Percentiles rank a stretch among this genome's conserved stretches.
phyloP scores from a whole-genome alignment of 371 early-diverging fungal species.

The Circinella umbellata region DNA sequence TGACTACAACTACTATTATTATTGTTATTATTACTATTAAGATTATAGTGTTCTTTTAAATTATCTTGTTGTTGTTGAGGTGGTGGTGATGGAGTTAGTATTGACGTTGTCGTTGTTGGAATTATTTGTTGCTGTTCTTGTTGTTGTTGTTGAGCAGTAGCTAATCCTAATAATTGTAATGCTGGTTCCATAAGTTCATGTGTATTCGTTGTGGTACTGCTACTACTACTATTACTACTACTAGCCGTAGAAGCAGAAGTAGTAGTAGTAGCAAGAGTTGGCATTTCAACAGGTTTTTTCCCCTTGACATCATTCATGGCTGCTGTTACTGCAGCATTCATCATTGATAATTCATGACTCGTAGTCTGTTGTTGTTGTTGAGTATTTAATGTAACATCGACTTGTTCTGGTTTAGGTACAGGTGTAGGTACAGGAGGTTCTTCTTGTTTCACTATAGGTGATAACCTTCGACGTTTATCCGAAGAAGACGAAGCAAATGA shows the following conservation, averaged over 20 bases:
- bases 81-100: not conserved
- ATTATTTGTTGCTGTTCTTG: not conserved
- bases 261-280: not conserved
- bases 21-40: slow-evolving; percentile 10
- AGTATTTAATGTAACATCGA: not conserved
- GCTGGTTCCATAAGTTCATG: slow-evolving; percentile 30
- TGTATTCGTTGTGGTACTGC: not conserved
- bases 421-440: slow-evolving; percentile 1
- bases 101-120: not conserved
- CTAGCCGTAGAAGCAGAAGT: not conserved
- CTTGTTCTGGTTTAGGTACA: not conserved
- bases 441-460: slow-evolving; percentile 6
- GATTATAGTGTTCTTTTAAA: not conserved
- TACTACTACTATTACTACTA: too few species aligned
- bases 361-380: not conserved
- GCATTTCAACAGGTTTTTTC: not conserved
- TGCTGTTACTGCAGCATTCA: not conserved
- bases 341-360: not conserved
- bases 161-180: slow-evolving; percentile 19
- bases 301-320: slow-evolving; percentile 10
- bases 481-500: slow-evolving; percentile 6
- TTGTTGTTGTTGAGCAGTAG: slow-evolving; percentile 8
- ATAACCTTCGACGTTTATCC: slow-evolving; percentile 5
- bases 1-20: not conserved
- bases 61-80: too few species aligned